phyloP scores from a whole-genome alignment of 1,284 basidiomycete species.

The Naganishia cerealis region DNA sequence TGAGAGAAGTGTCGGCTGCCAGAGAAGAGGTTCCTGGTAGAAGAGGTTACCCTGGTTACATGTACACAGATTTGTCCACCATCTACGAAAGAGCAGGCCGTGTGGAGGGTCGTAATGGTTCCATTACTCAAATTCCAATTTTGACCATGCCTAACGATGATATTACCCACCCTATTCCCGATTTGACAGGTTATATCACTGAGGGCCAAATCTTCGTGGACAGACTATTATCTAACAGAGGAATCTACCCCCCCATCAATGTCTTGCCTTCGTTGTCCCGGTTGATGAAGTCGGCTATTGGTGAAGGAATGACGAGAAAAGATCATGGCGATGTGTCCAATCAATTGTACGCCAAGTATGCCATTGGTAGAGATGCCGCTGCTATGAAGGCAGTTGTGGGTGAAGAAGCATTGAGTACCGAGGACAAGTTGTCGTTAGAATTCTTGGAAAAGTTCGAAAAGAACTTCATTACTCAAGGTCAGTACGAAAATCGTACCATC shows the following conservation, averaged over 20 bases:
- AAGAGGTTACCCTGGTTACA: conserved; percentile 87
- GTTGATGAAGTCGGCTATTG: conserved; percentile 99
- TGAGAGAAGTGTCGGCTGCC: conserved; percentile 96
- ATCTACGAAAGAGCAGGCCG: conserved; percentile 99
- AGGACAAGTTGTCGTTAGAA: conserved; percentile 88
- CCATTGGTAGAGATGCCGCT: conserved; percentile 94
- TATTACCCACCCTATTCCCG: conserved; percentile 99
- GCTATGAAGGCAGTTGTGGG: conserved; percentile 99
- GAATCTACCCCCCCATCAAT: conserved; percentile 99
- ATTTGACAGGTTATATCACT: conserved; percentile 94
- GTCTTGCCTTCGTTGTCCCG: conserved; percentile 97
- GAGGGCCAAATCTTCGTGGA: conserved; percentile 99
- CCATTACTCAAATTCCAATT: conserved; percentile 99
- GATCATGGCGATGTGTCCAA: conserved; percentile 99
- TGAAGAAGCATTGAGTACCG: conserved; percentile 89
- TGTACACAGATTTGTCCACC: conserved; percentile 93
- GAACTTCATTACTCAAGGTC: conserved; percentile 92
- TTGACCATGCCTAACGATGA: conserved; percentile 99
- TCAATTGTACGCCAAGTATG: conserved; percentile 96
- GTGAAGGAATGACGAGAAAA: conserved; percentile 93
- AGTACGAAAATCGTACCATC: conserved; percentile 93
- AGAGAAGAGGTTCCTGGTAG: conserved; percentile 99
- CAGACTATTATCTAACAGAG: conserved; percentile 65
- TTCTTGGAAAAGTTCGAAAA: conserved; percentile 92
- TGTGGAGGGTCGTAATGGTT: conserved; percentile 95